A percentile compares a stretch with the other conserved stretches of the same genome.
Conservation (phyloP, 2,329 filamentous ascomycete species). For the Penicillium polonicum region DNA sequence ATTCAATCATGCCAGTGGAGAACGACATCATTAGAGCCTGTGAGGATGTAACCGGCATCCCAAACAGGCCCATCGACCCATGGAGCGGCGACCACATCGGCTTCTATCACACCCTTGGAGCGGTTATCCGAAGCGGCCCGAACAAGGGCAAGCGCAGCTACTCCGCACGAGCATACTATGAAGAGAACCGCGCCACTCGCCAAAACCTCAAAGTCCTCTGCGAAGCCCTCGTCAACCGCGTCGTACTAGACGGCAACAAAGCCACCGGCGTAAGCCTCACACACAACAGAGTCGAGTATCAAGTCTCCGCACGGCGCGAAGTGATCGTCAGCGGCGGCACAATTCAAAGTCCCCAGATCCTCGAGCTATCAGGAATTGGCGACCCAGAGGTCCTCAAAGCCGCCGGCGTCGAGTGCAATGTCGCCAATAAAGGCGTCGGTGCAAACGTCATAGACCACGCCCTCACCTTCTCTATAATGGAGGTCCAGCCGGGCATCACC, state of each 20-base stretch:
- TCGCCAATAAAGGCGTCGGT: constrained; percentile 48
- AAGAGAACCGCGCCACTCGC: constrained; percentile 32
- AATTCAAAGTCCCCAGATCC: constrained; percentile 56
- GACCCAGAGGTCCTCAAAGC: constrained; percentile 42
- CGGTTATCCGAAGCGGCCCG: constrained; percentile 31
- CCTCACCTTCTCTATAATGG: constrained; percentile 12
- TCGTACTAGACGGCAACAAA: constrained; percentile 21
- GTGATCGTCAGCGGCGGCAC: constrained; percentile 61
- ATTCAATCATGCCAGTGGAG: constrained; percentile 17
- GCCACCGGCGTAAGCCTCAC: constrained; percentile 45
- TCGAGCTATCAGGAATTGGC: constrained; percentile 63
- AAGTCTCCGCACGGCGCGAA: constrained; percentile 44
- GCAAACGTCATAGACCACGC: constrained; percentile 51
- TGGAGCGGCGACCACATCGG: constrained; percentile 39
- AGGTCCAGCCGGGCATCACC: constrained; percentile 11
- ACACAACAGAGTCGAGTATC: constrained; percentile 37
- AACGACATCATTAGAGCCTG: constrained; percentile 21
- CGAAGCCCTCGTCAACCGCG: constrained; percentile 44
- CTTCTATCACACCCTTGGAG: constrained; percentile 37
- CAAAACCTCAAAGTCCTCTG: constrained; percentile 50
- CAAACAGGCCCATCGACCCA: constrained; percentile 24
- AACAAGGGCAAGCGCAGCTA: constrained; percentile 41
- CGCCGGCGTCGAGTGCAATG: constrained; percentile 43
- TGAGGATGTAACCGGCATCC: constrained; percentile 10
- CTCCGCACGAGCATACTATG: constrained; percentile 41